These are phyloP conservation scores for Sanghuangporus baumii DNA, from an alignment of 1,284 basidiomycete genomes.

Conservation along the genomic window DNA sequence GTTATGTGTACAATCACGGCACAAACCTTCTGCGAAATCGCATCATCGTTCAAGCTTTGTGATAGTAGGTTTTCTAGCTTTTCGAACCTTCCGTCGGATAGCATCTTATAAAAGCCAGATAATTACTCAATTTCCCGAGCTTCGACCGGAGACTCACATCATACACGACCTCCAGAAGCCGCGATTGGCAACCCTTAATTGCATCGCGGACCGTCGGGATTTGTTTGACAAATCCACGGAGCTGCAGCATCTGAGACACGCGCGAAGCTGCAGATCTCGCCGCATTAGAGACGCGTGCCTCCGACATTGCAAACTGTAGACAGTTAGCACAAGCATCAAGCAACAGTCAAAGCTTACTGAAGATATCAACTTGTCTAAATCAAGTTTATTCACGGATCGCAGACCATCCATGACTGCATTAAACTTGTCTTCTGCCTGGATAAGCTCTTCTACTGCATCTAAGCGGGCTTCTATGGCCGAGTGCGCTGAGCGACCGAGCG, in stretches of 20 bases:
- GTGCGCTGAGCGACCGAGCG: constrained; percentile 36
- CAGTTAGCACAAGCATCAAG: not conserved
- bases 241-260: constrained; percentile 69
- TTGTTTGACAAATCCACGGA: constrained; percentile 64
- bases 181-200: constrained; percentile 50
- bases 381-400: constrained; percentile 69
- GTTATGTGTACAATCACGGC: not conserved
- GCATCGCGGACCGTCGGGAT: constrained; percentile 58
- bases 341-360: constrained; percentile 40
- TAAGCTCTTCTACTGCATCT: constrained; percentile 80
- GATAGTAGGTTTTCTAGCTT: constrained; percentile 57
- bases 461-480: constrained; percentile 72
- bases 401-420: constrained; percentile 64
- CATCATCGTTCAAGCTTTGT: constrained; percentile 68
- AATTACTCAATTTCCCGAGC: not conserved
- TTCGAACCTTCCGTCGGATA: constrained; percentile 63
- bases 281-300: constrained; percentile 45
- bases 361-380: constrained; percentile 83
- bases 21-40: constrained; percentile 50
- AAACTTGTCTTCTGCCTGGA: constrained; percentile 72
- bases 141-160: constrained; percentile 36
- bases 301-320: constrained; percentile 55
- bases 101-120: constrained; percentile 41
- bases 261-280: constrained; percentile 64
- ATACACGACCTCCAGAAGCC: constrained; percentile 57